A percentile compares a stretch with the other conserved stretches of the same genome.
Conservation (phyloP, 1,284 basidiomycete species). For the Ganoderma sinense region DNA sequence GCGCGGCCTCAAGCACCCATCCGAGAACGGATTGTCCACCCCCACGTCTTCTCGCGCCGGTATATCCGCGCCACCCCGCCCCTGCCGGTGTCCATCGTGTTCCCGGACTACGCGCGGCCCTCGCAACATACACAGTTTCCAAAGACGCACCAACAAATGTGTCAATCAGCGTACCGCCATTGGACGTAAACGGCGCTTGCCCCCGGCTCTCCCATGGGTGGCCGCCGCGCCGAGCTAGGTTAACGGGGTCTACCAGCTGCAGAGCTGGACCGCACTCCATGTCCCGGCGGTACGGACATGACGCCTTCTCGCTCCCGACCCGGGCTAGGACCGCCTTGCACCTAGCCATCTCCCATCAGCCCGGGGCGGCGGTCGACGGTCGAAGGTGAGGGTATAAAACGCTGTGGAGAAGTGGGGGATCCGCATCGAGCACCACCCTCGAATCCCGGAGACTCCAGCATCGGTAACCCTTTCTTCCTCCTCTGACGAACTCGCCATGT, state of each 20-base stretch:
- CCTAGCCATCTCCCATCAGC: not conserved
- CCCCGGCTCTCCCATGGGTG: not conserved
- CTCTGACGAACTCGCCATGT: constrained; percentile 10
- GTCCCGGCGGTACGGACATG: not conserved
- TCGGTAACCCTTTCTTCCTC: not conserved
- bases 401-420: not conserved
- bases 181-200: not conserved
- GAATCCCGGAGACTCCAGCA: not conserved
- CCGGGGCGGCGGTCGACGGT: not conserved
- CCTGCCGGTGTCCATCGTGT: not conserved
- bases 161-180: constrained; percentile 7
- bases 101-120: not conserved
- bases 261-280: not conserved
- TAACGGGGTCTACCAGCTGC: not conserved
- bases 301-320: constrained; percentile 2
- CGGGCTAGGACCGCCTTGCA: not conserved
- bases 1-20: not conserved
- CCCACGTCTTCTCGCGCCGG: not conserved
- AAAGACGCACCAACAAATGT: constrained; percentile 4
- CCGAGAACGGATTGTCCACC: not conserved
- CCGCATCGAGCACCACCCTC: not conserved
- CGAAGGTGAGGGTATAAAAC: not conserved
- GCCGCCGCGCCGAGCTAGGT: not conserved
- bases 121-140: constrained; percentile 1
- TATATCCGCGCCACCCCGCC: not conserved